phyloP scores from a whole-genome alignment of 305 asterid species.

The Salvia sclarea region DNA sequence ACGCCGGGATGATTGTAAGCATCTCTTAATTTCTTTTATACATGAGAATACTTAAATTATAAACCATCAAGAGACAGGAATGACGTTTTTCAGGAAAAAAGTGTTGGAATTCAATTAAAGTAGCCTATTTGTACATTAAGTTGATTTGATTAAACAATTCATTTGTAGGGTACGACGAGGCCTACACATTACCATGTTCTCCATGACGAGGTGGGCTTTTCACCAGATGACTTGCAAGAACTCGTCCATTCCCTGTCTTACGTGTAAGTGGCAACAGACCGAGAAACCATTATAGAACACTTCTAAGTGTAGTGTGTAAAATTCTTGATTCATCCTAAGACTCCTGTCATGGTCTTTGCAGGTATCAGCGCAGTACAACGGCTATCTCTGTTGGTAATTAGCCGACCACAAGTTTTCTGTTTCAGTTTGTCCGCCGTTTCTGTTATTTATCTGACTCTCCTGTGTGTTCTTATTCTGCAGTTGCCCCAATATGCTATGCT shows the following conservation, averaged over 20 bases:
- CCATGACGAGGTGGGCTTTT: conserved; percentile 69
- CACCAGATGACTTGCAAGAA: conserved; percentile 83
- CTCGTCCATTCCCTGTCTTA: conserved; percentile 85
- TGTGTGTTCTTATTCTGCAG: conserved; percentile 36
- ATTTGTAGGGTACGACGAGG: conserved; percentile 75
- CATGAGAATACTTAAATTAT: neutral
- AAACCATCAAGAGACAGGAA: neutral
- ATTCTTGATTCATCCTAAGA: neutral
- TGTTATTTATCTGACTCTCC: neutral
- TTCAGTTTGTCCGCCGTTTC: neutral
- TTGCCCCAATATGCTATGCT: conserved; percentile 90
- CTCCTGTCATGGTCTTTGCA: conserved; percentile 31
- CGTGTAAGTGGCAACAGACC: conserved; percentile 55
- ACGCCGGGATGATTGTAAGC: conserved; percentile 90
- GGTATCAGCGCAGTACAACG: conserved; percentile 95
- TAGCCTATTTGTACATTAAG: neutral
- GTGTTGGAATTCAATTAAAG: neutral
- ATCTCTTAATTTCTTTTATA: neutral
- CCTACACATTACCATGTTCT: conserved; percentile 92
- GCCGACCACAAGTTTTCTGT: neutral
- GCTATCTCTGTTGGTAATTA: conserved; percentile 88
- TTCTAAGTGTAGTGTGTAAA: neutral
- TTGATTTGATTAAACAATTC: neutral
- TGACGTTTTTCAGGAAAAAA: neutral
- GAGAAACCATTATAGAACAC: neutral